phyloP scores from a whole-genome alignment of 140 eudicot genomes.

The Erigeron philadelphicus region DNA sequence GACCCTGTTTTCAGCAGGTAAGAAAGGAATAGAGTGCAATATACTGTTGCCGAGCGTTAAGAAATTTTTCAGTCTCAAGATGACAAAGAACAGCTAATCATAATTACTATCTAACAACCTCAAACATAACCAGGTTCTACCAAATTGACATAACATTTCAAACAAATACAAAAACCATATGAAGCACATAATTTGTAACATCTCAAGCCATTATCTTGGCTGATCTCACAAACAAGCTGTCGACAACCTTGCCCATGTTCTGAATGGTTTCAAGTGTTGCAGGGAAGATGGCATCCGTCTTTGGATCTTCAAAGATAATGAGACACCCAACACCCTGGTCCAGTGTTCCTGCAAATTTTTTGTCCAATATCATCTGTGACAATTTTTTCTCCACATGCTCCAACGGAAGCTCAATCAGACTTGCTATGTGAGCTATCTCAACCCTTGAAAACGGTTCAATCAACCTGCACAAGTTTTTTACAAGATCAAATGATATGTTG shows the following conservation, averaged over 20 bases:
- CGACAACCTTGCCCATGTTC: constrained; percentile 84
- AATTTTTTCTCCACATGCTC: constrained; percentile 86
- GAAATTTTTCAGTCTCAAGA: constrained; percentile 15
- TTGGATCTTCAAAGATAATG: constrained; percentile 75
- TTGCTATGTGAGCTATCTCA: constrained; percentile 77
- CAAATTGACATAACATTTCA: constrained; percentile 14
- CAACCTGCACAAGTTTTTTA: constrained; percentile 52
- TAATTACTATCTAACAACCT: constrained; percentile 18
- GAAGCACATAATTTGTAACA: neutral
- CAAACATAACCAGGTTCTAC: constrained; percentile 1
- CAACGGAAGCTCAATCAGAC: constrained; percentile 74
- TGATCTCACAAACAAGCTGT: constrained; percentile 75
- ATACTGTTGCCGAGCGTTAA: neutral
- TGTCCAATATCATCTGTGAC: constrained; percentile 92
- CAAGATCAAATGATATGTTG: neutral
- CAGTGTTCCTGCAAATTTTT: constrained; percentile 85
- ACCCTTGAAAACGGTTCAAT: constrained; percentile 93
- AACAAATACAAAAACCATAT: constrained; percentile 10
- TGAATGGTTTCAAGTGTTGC: constrained; percentile 80
- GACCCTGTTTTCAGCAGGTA: too few relatives aligned
- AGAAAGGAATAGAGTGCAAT: too few relatives aligned
- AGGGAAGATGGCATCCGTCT: constrained; percentile 78
- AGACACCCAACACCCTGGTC: constrained; percentile 97
- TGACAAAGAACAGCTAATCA: neutral
- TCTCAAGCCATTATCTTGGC: constrained; percentile 80